Evolutionary conservation across 179 eudicot genomes (phyloP).

Genomic region (Silene noctiflora): DNA sequence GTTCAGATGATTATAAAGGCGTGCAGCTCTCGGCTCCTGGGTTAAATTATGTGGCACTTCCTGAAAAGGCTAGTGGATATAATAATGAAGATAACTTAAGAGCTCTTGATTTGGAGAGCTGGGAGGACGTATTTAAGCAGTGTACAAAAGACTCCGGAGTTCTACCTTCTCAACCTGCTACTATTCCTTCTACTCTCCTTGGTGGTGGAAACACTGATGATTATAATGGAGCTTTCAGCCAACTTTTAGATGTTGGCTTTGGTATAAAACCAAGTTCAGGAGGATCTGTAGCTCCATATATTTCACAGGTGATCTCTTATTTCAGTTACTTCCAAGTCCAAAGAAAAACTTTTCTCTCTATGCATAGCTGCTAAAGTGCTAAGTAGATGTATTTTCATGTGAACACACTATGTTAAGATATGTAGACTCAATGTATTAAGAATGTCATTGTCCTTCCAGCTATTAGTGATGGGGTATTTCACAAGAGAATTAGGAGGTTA

Average conservation of each 20-base stretch:
- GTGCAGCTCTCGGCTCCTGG: conserved; percentile 24
- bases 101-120: conserved; percentile 38
- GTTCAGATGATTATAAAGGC: conserved; percentile 30
- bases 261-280: conserved; percentile 24
- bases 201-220: conserved; percentile 24
- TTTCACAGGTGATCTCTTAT: conserved; percentile 33
- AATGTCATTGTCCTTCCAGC: not conserved
- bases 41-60: conserved; percentile 26
- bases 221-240: conserved; percentile 31
- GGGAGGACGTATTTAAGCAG: conserved; percentile 48
- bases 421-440: not conserved
- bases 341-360: not conserved
- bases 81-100: conserved; percentile 27
- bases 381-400: not conserved
- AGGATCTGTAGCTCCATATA: conserved; percentile 26
- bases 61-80: conserved; percentile 24
- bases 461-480: not conserved
- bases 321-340: not conserved
- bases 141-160: conserved; percentile 27
- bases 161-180: conserved; percentile 28
- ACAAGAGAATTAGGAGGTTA: not conserved
- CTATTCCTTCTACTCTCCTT: conserved; percentile 24
- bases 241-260: conserved; percentile 35
- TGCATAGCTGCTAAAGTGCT: not conserved
- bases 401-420: not conserved